Evolutionary conservation across 139 green algal genomes (phyloP).

Genomic region (Closterium sp.): DNA sequence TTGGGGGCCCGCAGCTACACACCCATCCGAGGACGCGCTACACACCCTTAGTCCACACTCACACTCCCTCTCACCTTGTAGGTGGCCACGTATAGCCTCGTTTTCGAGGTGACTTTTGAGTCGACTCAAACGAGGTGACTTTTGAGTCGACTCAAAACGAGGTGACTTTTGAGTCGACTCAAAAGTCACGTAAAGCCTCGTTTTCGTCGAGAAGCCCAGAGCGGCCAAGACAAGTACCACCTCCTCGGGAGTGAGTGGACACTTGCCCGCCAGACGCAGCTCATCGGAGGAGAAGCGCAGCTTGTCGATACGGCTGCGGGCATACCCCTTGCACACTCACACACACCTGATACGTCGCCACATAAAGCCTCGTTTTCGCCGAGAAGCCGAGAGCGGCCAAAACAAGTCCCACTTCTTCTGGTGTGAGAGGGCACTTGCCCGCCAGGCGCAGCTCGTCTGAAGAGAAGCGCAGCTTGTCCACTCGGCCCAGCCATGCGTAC

Average conservation of each 20-base stretch:
- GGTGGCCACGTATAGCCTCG: too few relatives aligned
- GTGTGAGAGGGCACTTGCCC: slow-evolving; percentile 44
- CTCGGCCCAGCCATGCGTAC: slow-evolving; percentile 23
- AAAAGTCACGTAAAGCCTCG: too few relatives aligned
- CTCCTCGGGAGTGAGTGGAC: slow-evolving; percentile 41
- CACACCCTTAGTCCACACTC: too few relatives aligned
- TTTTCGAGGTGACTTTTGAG: too few relatives aligned
- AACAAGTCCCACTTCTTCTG: slow-evolving; percentile 40
- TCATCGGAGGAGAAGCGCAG: too few relatives aligned
- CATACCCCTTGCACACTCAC: background rate
- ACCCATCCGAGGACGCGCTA: too few relatives aligned
- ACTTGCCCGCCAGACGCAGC: slow-evolving; percentile 24
- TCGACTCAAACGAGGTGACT: too few relatives aligned
- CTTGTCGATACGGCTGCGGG: too few relatives aligned
- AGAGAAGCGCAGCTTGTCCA: slow-evolving; percentile 12
- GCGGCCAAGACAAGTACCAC: slow-evolving; percentile 28
- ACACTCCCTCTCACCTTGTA: too few relatives aligned
- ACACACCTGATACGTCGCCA: slow-evolving; percentile 33
- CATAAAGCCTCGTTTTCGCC: background rate
- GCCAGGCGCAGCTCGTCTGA: slow-evolving; percentile 22
- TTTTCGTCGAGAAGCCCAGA: background rate
- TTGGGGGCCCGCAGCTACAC: too few relatives aligned
- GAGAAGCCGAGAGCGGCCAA: slow-evolving; percentile 36
- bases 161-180: too few relatives aligned
- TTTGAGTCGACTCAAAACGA: too few relatives aligned